phyloP scores from a whole-genome alignment of 805 yeast species.

The Cyberlindnera suaveolens region DNA sequence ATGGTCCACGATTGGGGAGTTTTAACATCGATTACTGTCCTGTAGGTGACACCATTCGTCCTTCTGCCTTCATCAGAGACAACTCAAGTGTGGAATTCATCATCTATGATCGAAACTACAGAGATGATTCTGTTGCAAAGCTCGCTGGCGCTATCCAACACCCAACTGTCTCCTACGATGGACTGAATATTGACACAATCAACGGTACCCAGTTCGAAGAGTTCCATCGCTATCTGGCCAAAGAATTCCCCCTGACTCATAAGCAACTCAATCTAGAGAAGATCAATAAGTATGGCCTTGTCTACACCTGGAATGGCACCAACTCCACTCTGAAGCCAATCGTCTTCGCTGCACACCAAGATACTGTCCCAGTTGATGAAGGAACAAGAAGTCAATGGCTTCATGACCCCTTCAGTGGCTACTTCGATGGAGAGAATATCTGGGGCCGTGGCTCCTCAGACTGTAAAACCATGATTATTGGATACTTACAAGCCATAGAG shows the following conservation, averaged over 20 bases:
- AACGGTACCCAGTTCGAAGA: constrained; percentile 14
- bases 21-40: not conserved
- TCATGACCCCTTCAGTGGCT: constrained; percentile 58
- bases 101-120: constrained; percentile 28
- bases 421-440: constrained; percentile 53
- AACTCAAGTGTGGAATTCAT: constrained; percentile 28
- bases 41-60: constrained; percentile 4
- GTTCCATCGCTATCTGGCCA: constrained; percentile 48
- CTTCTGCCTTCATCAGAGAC: constrained; percentile 5
- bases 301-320: constrained; percentile 59
- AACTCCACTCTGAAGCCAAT: constrained; percentile 48
- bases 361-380: constrained; percentile 69
- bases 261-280: constrained; percentile 39
- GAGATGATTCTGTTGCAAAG: constrained; percentile 32
- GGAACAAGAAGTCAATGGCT: constrained; percentile 55
- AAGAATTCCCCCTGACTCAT: constrained; percentile 49
- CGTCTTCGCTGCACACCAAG: constrained; percentile 70
- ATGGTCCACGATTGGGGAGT: not conserved
- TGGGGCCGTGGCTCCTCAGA: constrained; percentile 80
- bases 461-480: constrained; percentile 61
- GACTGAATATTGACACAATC: constrained; percentile 30
- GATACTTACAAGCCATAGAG: constrained; percentile 56
- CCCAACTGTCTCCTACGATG: constrained; percentile 33
- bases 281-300: constrained; percentile 56
- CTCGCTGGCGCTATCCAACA: constrained; percentile 45